Evolutionary conservation across 169 alveolate species (phyloP), one percentile per base, ranked within the genome.

Genomic region (Plasmodium knowlesi): DNA sequence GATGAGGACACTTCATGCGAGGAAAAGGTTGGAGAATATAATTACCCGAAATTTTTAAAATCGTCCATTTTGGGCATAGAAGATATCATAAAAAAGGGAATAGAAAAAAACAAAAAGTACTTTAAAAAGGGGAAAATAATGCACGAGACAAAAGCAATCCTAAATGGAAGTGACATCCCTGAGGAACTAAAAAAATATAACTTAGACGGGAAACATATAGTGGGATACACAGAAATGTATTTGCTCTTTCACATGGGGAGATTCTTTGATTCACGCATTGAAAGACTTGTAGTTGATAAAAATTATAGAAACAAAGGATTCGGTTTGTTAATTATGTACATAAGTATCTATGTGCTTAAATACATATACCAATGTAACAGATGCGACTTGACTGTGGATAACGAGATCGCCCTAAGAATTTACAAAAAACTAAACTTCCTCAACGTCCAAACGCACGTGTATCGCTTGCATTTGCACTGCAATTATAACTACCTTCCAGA

Each of bases 191-290:
- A 34, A 53, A 86, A 86, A 54, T 86, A 86, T 70, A 50, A 76
- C 61, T 50, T 82, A 32, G 73, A 84, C 53, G 43, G 82, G 22
- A 57, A 76, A 34, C 57, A 83, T n/a, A 88, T 94, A 57, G 95
- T 96, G 14, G 97, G 96, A 9, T 96, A 96, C 85, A 70, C 93
- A 78, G 97, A 96, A 83, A 84, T 96, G 32, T 95, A 96, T 76
- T 76, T 86, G 72, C 39, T 96, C 84, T 96, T 96, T 34, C 97
- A 96, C 82, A 82, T 96, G 96, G 97, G 96, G n/a, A 92, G 97
- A 53, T 39, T 67, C 50, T 96, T 93, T 82, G 97, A 96, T 84
- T 95, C 96, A 57, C 92, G 97, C 19, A 78, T 96, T 46, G 97
- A 96, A 94, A 84, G 97, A 34, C 95, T 96, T 41, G 92, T 96